phyloP scores from a whole-genome alignment of 2,329 filamentous ascomycete genomes.

The Nemania diffusa region DNA sequence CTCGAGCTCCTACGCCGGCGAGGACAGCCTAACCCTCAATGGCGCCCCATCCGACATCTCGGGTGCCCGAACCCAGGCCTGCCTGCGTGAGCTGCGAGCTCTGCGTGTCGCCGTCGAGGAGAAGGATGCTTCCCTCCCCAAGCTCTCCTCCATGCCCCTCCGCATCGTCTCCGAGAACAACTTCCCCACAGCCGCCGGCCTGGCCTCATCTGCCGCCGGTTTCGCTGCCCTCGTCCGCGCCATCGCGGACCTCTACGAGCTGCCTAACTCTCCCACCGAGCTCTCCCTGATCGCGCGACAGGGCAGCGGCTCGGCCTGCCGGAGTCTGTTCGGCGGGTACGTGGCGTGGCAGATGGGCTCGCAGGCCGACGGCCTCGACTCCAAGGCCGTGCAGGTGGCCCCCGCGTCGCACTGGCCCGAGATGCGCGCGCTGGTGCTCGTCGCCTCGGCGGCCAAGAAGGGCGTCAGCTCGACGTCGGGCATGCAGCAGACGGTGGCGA shows the following conservation, averaged over 20 bases:
- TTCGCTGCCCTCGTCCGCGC: conserved; percentile 81
- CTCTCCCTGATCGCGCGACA: conserved; percentile 91
- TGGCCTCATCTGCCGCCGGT: conserved; percentile 77
- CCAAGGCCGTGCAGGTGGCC: conserved; percentile 87
- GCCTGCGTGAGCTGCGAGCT: conserved; percentile 84
- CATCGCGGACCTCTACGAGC: conserved; percentile 90
- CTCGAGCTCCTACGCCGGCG: conserved; percentile 74
- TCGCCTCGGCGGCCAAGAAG: conserved; percentile 94
- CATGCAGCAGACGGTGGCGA: conserved; percentile 97
- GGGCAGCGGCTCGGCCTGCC: conserved; percentile 93
- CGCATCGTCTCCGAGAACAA: conserved; percentile 97
- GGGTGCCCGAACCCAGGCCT: conserved; percentile 91
- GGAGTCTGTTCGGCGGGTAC: conserved; percentile 93
- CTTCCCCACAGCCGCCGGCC: conserved; percentile 95
- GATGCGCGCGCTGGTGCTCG: conserved; percentile 92
- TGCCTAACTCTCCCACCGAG: conserved; percentile 82
- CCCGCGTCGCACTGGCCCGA: conserved; percentile 91
- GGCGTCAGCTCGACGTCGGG: conserved; percentile 90
- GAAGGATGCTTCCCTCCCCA: conserved; percentile 77
- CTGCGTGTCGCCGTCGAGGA: conserved; percentile 81
- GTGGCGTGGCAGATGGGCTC: conserved; percentile 91
- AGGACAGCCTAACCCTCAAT: conserved; percentile 84
- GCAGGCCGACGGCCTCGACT: conserved; percentile 83
- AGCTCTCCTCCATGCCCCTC: conserved; percentile 79
- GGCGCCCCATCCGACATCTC: conserved; percentile 83